Percentiles rank a stretch among this genome's conserved stretches.
phyloP scores from a whole-genome alignment of 2,329 filamentous ascomycete genomes.

The Exophiala xenobiotica region DNA sequence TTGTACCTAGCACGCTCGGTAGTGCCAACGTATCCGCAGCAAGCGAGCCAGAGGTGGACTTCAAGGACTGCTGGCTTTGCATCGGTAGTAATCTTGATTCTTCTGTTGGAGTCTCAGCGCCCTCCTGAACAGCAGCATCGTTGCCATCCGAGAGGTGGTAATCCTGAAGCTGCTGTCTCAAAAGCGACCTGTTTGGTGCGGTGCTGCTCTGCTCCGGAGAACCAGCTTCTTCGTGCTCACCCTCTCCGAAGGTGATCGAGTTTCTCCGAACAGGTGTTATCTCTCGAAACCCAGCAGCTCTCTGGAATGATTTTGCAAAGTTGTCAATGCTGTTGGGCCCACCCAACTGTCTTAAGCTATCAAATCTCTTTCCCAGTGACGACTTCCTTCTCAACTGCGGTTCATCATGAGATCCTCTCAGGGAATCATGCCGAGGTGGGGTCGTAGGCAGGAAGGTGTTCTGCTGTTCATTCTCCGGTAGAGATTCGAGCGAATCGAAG shows the following conservation, averaged over 20 bases:
- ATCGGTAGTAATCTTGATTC: conserved; percentile 27
- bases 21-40: conserved; percentile 10
- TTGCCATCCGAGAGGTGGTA: conserved; percentile 12
- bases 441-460: conserved; percentile 20
- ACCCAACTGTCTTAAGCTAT: conserved; percentile 64
- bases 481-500: conserved; percentile 33
- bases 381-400: conserved; percentile 32
- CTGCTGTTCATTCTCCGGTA: conserved; percentile 31
- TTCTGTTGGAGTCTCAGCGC: conserved; percentile 27
- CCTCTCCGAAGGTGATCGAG: conserved; percentile 65
- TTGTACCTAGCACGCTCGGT: conserved; percentile 44
- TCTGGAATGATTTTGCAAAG: conserved; percentile 88
- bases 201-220: conserved; percentile 25
- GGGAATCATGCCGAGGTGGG: conserved; percentile 13
- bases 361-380: conserved; percentile 50
- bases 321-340: conserved; percentile 93
- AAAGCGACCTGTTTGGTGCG: conserved; percentile 29
- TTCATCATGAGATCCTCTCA: conserved; percentile 13
- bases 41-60: conserved; percentile 10
- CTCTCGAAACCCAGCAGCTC: conserved; percentile 83
- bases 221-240: conserved; percentile 51
- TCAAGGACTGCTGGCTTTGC: conserved; percentile 13
- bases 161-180: conserved; percentile 34
- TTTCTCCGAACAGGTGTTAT: conserved; percentile 72
- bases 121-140: conserved; percentile 34